Percentiles rank a stretch among this genome's conserved stretches.
These are phyloP conservation scores for Fusarium sp. DNA, from an alignment of 2,329 filamentous ascomycete genomes.

Conservation along the genomic window DNA sequence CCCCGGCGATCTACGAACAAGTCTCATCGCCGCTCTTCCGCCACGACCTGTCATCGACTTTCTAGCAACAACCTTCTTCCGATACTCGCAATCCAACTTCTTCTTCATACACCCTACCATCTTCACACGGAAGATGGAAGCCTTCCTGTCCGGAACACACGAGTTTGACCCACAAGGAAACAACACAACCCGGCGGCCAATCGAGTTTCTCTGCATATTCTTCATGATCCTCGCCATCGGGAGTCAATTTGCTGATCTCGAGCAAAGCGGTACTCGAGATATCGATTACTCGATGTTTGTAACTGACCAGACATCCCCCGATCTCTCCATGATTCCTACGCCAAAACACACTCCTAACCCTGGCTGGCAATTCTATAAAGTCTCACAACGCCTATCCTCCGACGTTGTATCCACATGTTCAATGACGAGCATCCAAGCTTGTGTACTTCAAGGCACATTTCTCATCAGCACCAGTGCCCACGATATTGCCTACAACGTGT, in stretches of 20 bases:
- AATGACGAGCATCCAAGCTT: constrained; percentile 1
- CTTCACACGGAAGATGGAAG: background rate
- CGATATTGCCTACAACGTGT: constrained; percentile 5
- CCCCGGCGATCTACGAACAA: background rate
- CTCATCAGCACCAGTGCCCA: constrained; percentile 5
- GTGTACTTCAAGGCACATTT: constrained; percentile 5
- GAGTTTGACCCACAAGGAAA: background rate
- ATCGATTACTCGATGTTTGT: background rate
- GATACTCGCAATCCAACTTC: background rate
- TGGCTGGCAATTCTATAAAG: constrained; percentile 7
- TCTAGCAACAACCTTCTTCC: background rate
- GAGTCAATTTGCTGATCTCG: constrained; percentile 7
- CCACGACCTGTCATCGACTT: background rate
- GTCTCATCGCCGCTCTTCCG: background rate
- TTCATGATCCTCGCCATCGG: constrained; percentile 14
- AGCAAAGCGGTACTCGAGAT: background rate
- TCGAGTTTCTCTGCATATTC: constrained; percentile 11
- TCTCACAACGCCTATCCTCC: background rate
- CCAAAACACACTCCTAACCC: constrained; percentile 2
- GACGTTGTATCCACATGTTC: constrained; percentile 11
- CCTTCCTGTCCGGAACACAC: background rate
- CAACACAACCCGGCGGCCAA: background rate
- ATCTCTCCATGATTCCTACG: background rate
- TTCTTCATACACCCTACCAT: background rate
- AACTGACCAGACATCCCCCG: background rate